Evolutionary conservation across 495 filamentous ascomycete genomes (phyloP).

Genomic region (Tuber brumale): DNA sequence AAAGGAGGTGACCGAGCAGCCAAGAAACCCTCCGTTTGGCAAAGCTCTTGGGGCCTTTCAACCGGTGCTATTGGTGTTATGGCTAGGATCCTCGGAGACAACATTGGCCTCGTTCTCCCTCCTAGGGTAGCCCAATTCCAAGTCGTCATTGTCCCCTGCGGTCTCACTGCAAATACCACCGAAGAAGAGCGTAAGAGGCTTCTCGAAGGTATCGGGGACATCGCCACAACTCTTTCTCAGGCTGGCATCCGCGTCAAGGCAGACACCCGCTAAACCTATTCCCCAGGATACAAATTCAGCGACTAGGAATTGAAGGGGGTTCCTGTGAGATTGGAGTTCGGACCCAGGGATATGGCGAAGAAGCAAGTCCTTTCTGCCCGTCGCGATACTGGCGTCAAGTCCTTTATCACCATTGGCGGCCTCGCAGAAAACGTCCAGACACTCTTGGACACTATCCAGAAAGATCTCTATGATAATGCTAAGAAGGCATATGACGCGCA

Average conservation of each 20-base stretch:
- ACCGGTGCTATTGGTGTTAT: conserved; percentile 94
- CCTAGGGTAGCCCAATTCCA: conserved; percentile 74
- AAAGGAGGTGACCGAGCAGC: conserved; percentile 61
- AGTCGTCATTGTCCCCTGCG: conserved; percentile 84
- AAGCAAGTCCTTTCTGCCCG: conserved; percentile 76
- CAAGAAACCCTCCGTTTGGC: conserved; percentile 74
- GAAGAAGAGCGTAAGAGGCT: conserved; percentile 68
- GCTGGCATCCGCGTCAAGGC: conserved; percentile 63
- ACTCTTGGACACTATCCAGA: conserved; percentile 81
- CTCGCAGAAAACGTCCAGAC: conserved; percentile 63
- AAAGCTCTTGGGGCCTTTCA: conserved; percentile 97
- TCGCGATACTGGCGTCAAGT: conserved; percentile 78
- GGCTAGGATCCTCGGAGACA: conserved; percentile 94
- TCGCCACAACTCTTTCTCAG: conserved; percentile 58
- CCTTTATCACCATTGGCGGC: conserved; percentile 63
- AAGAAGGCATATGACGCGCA: conserved; percentile 68
- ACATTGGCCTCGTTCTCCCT: conserved; percentile 87
- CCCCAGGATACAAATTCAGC: conserved; percentile 94
- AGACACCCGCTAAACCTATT: conserved; percentile 78
- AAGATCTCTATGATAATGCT: conserved; percentile 75
- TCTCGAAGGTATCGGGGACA: conserved; percentile 60
- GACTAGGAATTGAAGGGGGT: conserved; percentile 95
- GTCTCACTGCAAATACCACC: conserved; percentile 75
- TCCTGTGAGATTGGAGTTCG: conserved; percentile 87
- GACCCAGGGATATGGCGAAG: conserved; percentile 81